Conservation (phyloP, 371 early-diverging fungal species). For the Mucor plumbeus region DNA sequence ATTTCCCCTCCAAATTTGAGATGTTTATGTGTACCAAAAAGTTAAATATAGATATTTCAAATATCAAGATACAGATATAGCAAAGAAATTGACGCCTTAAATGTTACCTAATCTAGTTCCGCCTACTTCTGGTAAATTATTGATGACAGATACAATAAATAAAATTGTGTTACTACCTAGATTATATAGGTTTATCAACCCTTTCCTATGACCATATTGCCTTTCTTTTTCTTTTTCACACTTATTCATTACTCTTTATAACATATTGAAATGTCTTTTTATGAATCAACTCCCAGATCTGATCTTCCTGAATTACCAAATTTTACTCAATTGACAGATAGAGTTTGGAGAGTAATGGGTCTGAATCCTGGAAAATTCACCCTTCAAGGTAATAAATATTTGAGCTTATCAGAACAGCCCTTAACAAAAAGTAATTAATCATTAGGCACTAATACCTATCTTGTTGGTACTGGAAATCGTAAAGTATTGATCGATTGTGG, state of each 20-base stretch:
- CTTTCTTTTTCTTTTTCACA: constrained; percentile 1
- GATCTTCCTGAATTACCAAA: constrained; percentile 41
- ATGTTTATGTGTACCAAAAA: background rate
- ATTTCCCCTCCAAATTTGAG: background rate
- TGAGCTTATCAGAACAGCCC: background rate
- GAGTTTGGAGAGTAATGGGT: constrained; percentile 69
- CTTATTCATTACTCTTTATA: background rate
- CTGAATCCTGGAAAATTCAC: constrained; percentile 83
- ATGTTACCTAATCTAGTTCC: background rate
- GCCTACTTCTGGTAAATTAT: constrained; percentile 2
- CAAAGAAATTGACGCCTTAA: background rate
- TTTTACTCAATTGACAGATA: constrained; percentile 51
- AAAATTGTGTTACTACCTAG: background rate
- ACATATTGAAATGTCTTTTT: constrained; percentile 16
- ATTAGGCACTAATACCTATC: constrained; percentile 81
- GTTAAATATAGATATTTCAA: background rate
- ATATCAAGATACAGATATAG: too few species aligned
- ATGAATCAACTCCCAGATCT: constrained; percentile 12
- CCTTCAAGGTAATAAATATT: constrained; percentile 61
- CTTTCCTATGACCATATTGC: background rate
- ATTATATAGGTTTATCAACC: background rate
- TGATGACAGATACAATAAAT: constrained; percentile 8
- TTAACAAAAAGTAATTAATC: background rate
- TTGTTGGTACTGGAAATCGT: constrained; percentile 71
- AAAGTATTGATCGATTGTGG: constrained; percentile 81